Percentiles rank a stretch among this genome's conserved stretches.
Evolutionary conservation across 148 eudicot species (phyloP).

Genomic region (Arbutus unedo): DNA sequence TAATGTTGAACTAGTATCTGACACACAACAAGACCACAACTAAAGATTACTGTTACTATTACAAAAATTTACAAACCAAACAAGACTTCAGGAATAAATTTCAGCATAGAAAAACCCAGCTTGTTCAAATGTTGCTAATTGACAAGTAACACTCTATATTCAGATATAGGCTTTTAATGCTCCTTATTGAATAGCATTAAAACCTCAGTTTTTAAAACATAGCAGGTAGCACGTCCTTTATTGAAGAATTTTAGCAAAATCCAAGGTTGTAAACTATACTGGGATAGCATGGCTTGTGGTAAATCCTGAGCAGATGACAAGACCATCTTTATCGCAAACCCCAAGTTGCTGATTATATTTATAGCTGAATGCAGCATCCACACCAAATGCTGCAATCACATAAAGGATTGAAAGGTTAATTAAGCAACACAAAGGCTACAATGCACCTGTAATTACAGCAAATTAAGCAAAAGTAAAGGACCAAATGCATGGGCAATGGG

Average conservation of each 20-base stretch:
- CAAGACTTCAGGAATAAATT: slow-evolving; percentile 1
- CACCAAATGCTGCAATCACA: slow-evolving; percentile 74
- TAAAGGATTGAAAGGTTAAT: slow-evolving; percentile 10
- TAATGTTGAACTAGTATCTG: background rate
- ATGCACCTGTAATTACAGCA: background rate
- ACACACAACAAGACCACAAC: background rate
- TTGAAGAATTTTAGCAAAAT: slow-evolving; percentile 3
- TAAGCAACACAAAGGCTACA: slow-evolving; percentile 5
- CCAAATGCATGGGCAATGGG: background rate
- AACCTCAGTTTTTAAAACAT: background rate
- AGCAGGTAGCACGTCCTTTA: slow-evolving; percentile 2
- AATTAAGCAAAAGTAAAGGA: background rate
- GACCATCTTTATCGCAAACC: slow-evolving; percentile 70
- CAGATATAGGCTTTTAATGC: background rate
- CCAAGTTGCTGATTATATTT: slow-evolving; percentile 79
- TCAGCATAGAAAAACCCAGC: background rate
- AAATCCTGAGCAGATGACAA: slow-evolving; percentile 82
- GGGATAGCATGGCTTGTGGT: slow-evolving; percentile 92
- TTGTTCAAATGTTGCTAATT: background rate
- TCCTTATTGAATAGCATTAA: background rate
- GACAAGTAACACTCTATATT: background rate
- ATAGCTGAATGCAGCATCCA: slow-evolving; percentile 96
- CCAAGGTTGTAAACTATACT: slow-evolving; percentile 37
- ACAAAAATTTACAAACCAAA: background rate
- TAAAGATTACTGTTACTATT: background rate